Base-by-base conservation (phyloP, 208 protist genomes). In the Crithidia thermophila region DNA sequence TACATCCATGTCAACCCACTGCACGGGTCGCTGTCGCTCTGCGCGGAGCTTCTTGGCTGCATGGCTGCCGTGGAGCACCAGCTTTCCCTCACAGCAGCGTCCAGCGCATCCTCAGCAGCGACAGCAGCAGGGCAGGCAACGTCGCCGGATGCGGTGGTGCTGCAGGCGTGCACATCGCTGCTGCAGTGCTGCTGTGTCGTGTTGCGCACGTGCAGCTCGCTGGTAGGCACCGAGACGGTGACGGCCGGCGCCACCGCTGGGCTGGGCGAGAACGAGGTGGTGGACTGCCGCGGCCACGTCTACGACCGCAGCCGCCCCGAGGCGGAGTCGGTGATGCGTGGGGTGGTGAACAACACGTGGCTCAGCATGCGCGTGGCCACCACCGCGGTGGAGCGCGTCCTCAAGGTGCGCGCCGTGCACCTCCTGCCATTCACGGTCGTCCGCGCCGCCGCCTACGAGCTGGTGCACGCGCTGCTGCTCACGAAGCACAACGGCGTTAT, bases 401-500 rank as follows among this genome's bases (percentile, higher is more conserved):
- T 93, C 5, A 45, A 53, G 30, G 58, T 85, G 23, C 67, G 76
- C 4, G 53, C 59, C 0, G 57, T 88, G 30, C 75, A 88, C 25
- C 20, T 65, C 47, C 75, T 95, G 25, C 52, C 71, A 4, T 74
- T 82, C 23, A 50, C 21, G 7, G 67, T 49, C 30, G 77, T 94
- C 16, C 80, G 76, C 37, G 28, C 56, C 7, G 43, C 78, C 27
- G 79, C 81, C 72, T 86, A 79, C 53, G 75, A 81, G 34, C 80
- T 97, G 5, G 66, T 93, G 40, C 67, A 94, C 39, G 75, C 82
- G 16, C 78, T 97, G 31, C 77, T 97, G 40, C 70, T 79, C 23
- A 97, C 91, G 5, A 97, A 97, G 65, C 91, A 97, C 79, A 97
- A 97, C 49, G 91, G 91, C 23, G 88, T 97, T 36, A 97, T 97